phyloP scores from a whole-genome alignment of 2,329 filamentous ascomycete genomes.

The Xylariales sp. region DNA sequence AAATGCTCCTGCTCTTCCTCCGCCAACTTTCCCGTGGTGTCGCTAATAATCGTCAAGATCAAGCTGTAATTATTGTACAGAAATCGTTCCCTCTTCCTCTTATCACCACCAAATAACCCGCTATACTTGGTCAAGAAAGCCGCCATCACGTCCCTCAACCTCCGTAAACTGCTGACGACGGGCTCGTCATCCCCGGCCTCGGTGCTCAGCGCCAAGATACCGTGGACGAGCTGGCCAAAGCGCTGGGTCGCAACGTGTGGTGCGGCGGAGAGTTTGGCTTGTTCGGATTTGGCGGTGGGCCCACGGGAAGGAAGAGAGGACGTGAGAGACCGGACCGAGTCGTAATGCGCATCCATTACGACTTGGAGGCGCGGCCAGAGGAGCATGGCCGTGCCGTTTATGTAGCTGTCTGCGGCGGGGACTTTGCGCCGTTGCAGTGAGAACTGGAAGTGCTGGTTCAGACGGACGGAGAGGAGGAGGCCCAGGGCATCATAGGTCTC shows the following conservation, averaged over 20 bases:
- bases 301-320: constrained; percentile 46
- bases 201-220: constrained; percentile 75
- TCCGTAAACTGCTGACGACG: constrained; percentile 71
- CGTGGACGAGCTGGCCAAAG: constrained; percentile 90
- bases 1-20: constrained; percentile 73
- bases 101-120: constrained; percentile 67
- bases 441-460: constrained; percentile 93
- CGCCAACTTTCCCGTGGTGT: constrained; percentile 67
- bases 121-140: constrained; percentile 74
- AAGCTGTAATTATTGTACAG: constrained; percentile 95
- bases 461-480: constrained; percentile 80
- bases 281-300: constrained; percentile 41
- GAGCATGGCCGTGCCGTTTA: constrained; percentile 93
- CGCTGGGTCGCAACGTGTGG: constrained; percentile 90
- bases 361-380: constrained; percentile 94
- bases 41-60: constrained; percentile 86
- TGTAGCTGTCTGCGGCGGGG: constrained; percentile 82
- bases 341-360: constrained; percentile 89
- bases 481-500: constrained; percentile 81
- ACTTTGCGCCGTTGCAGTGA: constrained; percentile 88
- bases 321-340: constrained; percentile 67
- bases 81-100: constrained; percentile 79
- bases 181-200: constrained; percentile 94
- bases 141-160: constrained; percentile 78
- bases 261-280: constrained; percentile 65